These are phyloP conservation scores for Colletotrichum agaves DNA, from an alignment of 2,329 filamentous ascomycete species.

Conservation along the genomic window DNA sequence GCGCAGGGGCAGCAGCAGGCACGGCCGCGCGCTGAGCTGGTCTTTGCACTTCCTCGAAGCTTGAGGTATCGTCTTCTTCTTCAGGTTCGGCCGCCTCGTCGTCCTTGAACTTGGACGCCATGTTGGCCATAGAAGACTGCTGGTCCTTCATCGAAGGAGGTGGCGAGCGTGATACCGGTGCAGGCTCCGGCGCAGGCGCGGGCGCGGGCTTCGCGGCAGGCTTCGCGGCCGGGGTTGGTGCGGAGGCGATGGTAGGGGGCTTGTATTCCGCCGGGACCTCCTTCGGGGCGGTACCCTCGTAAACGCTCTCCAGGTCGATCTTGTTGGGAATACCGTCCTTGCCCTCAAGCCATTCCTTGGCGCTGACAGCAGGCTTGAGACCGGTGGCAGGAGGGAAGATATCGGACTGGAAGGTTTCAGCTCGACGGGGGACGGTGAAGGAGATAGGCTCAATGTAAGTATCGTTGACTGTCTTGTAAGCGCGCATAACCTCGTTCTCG, in stretches of 20 bases:
- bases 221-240: conserved; percentile 57
- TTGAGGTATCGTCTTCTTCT: conserved; percentile 75
- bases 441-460: conserved; percentile 95
- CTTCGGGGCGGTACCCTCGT: conserved; percentile 83
- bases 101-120: conserved; percentile 89
- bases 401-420: conserved; percentile 95
- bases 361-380: conserved; percentile 80
- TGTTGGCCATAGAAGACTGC: conserved; percentile 84
- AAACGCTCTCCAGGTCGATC: conserved; percentile 92
- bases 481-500: conserved; percentile 95
- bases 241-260: conserved; percentile 58
- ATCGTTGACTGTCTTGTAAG: conserved; percentile 97
- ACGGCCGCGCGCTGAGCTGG: conserved; percentile 70
- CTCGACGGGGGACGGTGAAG: conserved; percentile 93
- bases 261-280: conserved; percentile 80
- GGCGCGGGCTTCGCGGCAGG: conserved; percentile 61
- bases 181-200: conserved; percentile 61
- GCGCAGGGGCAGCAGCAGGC: conserved; percentile 45
- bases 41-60: conserved; percentile 87
- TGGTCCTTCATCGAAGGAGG: conserved; percentile 84
- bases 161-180: conserved; percentile 53
- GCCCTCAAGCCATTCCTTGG: conserved; percentile 86
- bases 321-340: conserved; percentile 88
- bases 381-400: conserved; percentile 92
- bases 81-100: conserved; percentile 69